These are phyloP conservation scores for Tubosaeta brunneosetosa DNA, from an alignment of 768 basidiomycete species.

Conservation along the genomic window DNA sequence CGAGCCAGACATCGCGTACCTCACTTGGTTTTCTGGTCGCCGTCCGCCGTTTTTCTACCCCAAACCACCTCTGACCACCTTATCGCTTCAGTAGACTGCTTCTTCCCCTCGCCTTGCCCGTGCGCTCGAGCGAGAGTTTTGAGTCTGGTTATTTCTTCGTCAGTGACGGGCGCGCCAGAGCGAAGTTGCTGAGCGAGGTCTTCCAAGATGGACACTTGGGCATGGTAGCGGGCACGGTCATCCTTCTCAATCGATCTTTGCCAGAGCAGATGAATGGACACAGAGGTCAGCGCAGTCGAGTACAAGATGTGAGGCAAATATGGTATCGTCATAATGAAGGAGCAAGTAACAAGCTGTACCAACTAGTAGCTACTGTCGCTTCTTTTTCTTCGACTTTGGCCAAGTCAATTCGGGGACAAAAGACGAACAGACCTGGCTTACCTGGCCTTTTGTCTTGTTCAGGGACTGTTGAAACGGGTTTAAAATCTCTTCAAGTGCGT, in stretches of 20 bases:
- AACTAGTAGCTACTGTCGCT: constrained; percentile 3
- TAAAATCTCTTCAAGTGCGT: constrained; percentile 21
- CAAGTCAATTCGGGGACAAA: constrained; percentile 5
- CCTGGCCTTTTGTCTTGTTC: constrained; percentile 14
- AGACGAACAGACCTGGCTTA: constrained; percentile 3
- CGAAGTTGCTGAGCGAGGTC: constrained; percentile 52
- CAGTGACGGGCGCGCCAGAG: constrained; percentile 40
- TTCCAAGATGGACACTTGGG: constrained; percentile 60
- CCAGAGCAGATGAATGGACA: constrained; percentile 62
- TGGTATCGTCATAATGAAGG: constrained; percentile 20
- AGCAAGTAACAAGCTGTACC: constrained; percentile 1
- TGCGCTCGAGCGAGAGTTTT: constrained; percentile 47
- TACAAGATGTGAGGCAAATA: constrained; percentile 66
- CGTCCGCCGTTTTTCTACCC: constrained; percentile 32
- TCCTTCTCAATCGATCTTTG: constrained; percentile 47
- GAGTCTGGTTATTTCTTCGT: constrained; percentile 51
- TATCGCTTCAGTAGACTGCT: constrained; percentile 22
- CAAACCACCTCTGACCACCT: constrained; percentile 50
- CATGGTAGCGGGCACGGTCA: constrained; percentile 49
- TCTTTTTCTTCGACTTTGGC: constrained; percentile 16
- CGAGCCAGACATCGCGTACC: constrained; percentile 22
- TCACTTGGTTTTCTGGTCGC: constrained; percentile 31
- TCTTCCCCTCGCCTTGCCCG: constrained; percentile 13
- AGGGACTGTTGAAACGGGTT: constrained; percentile 12
- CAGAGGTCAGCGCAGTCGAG: constrained; percentile 59